These are phyloP conservation scores for Boechera retrofracta DNA, from an alignment of 345 rosid species.

Conservation along the genomic window DNA sequence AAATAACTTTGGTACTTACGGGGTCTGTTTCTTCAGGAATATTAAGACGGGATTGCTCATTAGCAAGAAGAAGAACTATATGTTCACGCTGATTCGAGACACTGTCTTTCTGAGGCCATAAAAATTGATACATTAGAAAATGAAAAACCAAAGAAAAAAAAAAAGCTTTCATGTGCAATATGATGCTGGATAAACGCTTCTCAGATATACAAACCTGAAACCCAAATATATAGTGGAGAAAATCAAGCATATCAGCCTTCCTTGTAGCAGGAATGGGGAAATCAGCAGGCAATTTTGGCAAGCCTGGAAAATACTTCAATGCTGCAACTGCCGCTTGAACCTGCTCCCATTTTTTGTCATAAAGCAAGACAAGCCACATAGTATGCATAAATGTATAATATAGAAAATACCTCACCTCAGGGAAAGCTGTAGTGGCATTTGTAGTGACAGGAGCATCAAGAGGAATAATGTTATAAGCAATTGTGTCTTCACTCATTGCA, in stretches of 20 bases:
- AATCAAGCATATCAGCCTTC: constrained; percentile 80
- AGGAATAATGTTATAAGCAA: constrained; percentile 91
- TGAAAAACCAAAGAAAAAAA: neutral
- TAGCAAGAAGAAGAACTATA: constrained; percentile 86
- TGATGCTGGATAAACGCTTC: constrained; percentile 11
- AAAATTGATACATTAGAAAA: constrained; percentile 31
- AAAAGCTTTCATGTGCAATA: constrained; percentile 9
- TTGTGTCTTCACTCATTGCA: constrained; percentile 88
- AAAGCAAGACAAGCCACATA: constrained; percentile 36
- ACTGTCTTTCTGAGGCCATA: constrained; percentile 76
- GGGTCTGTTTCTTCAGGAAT: constrained; percentile 74
- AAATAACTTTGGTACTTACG: constrained; percentile 53
- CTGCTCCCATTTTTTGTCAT: constrained; percentile 48
- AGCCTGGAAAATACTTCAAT: constrained; percentile 65
- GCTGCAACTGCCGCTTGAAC: constrained; percentile 83
- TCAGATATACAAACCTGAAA: constrained; percentile 76
- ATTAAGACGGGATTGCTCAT: constrained; percentile 87
- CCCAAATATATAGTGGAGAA: constrained; percentile 87
- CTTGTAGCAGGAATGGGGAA: constrained; percentile 73
- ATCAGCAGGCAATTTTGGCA: constrained; percentile 77
- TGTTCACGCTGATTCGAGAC: constrained; percentile 97
- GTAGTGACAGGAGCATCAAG: constrained; percentile 76
- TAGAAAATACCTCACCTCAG: constrained; percentile 65
- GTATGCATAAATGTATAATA: constrained; percentile 21
- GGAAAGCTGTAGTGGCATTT: constrained; percentile 67